Evolutionary conservation across 2,329 filamentous ascomycete genomes (phyloP), one percentile per base, ranked within the genome.

Genomic region (Botrytis fabae): DNA sequence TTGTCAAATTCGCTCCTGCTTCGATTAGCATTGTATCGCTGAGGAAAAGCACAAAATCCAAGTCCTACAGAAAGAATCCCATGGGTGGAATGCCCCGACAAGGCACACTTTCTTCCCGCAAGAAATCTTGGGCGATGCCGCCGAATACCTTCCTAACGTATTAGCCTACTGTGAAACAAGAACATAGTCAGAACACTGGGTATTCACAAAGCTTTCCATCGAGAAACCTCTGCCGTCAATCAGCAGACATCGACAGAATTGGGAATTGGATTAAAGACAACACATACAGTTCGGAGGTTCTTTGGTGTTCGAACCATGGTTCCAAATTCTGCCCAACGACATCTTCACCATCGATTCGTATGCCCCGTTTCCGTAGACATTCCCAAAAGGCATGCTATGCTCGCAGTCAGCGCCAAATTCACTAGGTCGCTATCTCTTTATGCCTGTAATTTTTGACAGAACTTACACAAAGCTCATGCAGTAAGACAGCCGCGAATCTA

Each of bases 401-500:
- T 32, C 22, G 12, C 4, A 64, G 18, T 71, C 28, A 63, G 59
- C 28, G 12, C 14, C 44, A 18, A n/a, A n/a, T 32, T 32, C 0
- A 20, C 9, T 12, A 4, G n/a, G 9, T 42, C 35, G 54, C 4
- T 7, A 54, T 40, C 14, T 54, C 6, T 68, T n/a, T 0, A 54
- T 40, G 32, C n/a, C 28, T 40, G 35, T 25, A 57, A 28, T 3
- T 22, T 28, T 14, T 28, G 20, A 2, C 10, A 40, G 8, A 22
- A 64, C 69, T 71, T 35, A 71, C 69, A 22, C 25, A 38, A 57
- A 71, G n/a, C 60, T 71, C 69, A 54, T 71, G 69, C 14, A 71
- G 25, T 8, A 71, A 25, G 32, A 60, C 64, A 14, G 2, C n/a
- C 32, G 59, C 60, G 32, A 63, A 63, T 42, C 59, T 35, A 35